These are phyloP conservation scores for Aspergillus asperescens DNA, from an alignment of 495 filamentous ascomycete genomes.

Conservation along the genomic window DNA sequence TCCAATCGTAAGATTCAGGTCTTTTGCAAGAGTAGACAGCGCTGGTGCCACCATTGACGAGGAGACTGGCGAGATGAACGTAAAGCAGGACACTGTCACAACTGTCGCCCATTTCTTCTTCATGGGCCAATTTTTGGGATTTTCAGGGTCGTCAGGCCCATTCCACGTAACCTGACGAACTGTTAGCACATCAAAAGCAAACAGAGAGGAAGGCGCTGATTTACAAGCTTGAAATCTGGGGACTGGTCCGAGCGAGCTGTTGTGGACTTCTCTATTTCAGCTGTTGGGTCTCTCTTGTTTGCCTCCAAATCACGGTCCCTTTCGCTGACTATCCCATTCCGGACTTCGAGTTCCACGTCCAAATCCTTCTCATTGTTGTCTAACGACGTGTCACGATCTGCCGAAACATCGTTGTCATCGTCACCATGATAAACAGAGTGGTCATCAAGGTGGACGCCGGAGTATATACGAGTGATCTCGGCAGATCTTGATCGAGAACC, in stretches of 20 bases:
- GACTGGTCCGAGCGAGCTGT: slow-evolving; percentile 19
- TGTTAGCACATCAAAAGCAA: not conserved
- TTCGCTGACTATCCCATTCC: slow-evolving; percentile 29
- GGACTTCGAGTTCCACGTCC: slow-evolving; percentile 23
- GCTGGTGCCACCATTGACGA: slow-evolving; percentile 72
- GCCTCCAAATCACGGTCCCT: slow-evolving; percentile 30
- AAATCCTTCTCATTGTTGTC: slow-evolving; percentile 4
- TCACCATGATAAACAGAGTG: slow-evolving; percentile 34
- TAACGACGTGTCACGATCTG: not conserved
- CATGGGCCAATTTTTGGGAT: slow-evolving; percentile 55
- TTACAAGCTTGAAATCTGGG: slow-evolving; percentile 26
- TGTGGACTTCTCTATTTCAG: slow-evolving; percentile 23
- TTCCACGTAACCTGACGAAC: slow-evolving; percentile 46
- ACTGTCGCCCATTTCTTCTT: slow-evolving; percentile 60
- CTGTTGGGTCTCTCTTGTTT: slow-evolving; percentile 3
- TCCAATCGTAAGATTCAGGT: slow-evolving; percentile 55
- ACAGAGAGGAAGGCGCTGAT: not conserved
- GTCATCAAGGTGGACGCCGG: slow-evolving; percentile 35
- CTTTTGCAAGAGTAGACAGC: slow-evolving; percentile 47
- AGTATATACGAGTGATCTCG: slow-evolving; percentile 25
- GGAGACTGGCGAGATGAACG: slow-evolving; percentile 67
- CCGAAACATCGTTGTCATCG: not conserved
- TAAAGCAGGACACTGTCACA: slow-evolving; percentile 54
- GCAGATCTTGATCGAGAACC: slow-evolving; percentile 17
- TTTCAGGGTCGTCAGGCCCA: slow-evolving; percentile 51